phyloP scores from a whole-genome alignment of 2,329 filamentous ascomycete species.

The Cladosporium halotolerans region DNA sequence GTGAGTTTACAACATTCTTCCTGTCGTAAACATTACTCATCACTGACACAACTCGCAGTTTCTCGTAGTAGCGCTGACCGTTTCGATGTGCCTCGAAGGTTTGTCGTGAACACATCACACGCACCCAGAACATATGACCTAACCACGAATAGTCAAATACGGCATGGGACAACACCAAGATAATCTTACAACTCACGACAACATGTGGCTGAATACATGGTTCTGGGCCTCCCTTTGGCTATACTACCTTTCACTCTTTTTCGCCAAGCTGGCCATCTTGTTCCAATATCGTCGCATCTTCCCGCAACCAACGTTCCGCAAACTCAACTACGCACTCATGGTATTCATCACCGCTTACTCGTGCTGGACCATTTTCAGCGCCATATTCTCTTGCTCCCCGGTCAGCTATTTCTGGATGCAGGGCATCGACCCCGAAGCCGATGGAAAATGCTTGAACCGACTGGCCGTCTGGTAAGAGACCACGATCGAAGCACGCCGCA shows the following conservation, averaged over 20 bases:
- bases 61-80: slow-evolving; percentile 12
- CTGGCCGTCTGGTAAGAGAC: slow-evolving; percentile 25
- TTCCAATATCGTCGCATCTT: slow-evolving; percentile 21
- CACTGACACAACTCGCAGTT: slow-evolving; percentile 9
- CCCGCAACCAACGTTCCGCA: slow-evolving; percentile 14
- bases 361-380: slow-evolving; percentile 25
- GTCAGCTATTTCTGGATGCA: slow-evolving; percentile 26
- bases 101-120: neutral
- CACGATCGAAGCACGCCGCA: neutral
- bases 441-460: slow-evolving; percentile 22
- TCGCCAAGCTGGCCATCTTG: slow-evolving; percentile 20
- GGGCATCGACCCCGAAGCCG: slow-evolving; percentile 8
- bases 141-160: slow-evolving; percentile 12
- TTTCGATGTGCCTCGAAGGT: slow-evolving; percentile 16
- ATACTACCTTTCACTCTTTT: slow-evolving; percentile 14
- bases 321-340: slow-evolving; percentile 19
- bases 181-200: slow-evolving; percentile 6
- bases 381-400: slow-evolving; percentile 28
- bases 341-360: slow-evolving; percentile 24
- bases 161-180: slow-evolving; percentile 16
- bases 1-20: neutral
- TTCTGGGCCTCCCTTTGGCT: slow-evolving; percentile 16
- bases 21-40: too few relatives aligned
- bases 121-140: neutral
- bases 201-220: slow-evolving; percentile 11